phyloP scores from a whole-genome alignment of 1,139 yeast species.

The Hansenula sp. region DNA sequence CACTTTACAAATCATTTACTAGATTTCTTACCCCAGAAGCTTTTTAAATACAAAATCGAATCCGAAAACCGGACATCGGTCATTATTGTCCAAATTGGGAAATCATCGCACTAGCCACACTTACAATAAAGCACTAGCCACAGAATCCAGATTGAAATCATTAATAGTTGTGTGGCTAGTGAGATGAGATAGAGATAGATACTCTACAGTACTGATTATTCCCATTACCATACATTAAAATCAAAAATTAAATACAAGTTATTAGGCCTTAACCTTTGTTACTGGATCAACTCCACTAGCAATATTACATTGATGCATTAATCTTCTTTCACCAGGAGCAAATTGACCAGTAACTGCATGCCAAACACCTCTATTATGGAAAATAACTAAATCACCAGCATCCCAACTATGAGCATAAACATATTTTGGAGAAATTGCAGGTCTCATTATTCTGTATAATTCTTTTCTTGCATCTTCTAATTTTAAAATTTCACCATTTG shows the following conservation, averaged over 20 bases:
- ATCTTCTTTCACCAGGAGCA: slow-evolving; percentile 67
- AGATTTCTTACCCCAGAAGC: too few relatives aligned
- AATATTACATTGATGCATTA: slow-evolving; percentile 91
- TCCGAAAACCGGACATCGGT: background rate
- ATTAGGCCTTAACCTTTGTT: too few relatives aligned
- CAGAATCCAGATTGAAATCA: background rate
- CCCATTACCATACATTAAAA: too few relatives aligned
- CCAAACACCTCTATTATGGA: slow-evolving; percentile 85
- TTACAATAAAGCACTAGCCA: too few relatives aligned
- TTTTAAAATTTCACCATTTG: slow-evolving; percentile 53
- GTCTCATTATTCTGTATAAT: slow-evolving; percentile 72
- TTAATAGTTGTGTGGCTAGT: background rate
- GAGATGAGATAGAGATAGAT: too few relatives aligned
- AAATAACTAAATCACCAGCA: slow-evolving; percentile 78
- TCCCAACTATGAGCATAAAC: slow-evolving; percentile 81
- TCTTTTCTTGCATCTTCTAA: slow-evolving; percentile 69
- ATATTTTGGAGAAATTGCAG: slow-evolving; percentile 70
- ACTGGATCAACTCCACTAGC: slow-evolving; percentile 77
- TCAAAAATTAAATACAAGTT: slow-evolving; percentile 15
- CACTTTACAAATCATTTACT: too few relatives aligned
- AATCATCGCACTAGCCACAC: too few relatives aligned
- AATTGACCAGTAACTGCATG: slow-evolving; percentile 90
- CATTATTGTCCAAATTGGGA: background rate
- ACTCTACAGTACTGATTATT: too few relatives aligned
- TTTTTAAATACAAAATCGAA: background rate